These are phyloP conservation scores for Perilla frutescens DNA, from an alignment of 257 asterid genomes.

Conservation along the genomic window DNA sequence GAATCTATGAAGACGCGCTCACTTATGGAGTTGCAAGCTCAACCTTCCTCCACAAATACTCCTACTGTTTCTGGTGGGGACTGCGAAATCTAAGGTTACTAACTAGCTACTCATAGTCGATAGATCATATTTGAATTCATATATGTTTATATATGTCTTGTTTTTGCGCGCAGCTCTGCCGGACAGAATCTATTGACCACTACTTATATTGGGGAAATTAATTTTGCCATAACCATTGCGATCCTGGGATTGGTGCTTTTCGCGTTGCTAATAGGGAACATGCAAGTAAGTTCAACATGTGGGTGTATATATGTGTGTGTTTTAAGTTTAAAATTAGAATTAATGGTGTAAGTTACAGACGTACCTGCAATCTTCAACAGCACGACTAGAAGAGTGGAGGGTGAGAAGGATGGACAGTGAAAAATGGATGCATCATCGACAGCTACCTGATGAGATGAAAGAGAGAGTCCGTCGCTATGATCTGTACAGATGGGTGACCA, in stretches of 20 bases:
- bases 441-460: slow-evolving; percentile 63
- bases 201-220: slow-evolving; percentile 61
- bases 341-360: slow-evolving; percentile 35
- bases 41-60: slow-evolving; percentile 48
- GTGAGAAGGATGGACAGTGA: slow-evolving; percentile 66
- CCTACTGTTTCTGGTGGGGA: slow-evolving; percentile 84
- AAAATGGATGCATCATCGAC: slow-evolving; percentile 78
- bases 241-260: slow-evolving; percentile 72
- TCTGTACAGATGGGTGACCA: slow-evolving; percentile 61
- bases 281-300: slow-evolving; percentile 55
- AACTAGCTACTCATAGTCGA: too few relatives aligned
- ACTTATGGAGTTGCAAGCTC: slow-evolving; percentile 42
- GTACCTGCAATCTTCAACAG: slow-evolving; percentile 62
- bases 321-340: neutral
- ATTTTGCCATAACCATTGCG: slow-evolving; percentile 64
- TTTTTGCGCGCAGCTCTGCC: slow-evolving; percentile 61
- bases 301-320: neutral
- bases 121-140: neutral
- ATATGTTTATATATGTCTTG: too few relatives aligned
- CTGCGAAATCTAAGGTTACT: slow-evolving; percentile 60
- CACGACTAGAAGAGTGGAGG: slow-evolving; percentile 79
- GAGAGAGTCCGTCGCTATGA: slow-evolving; percentile 62
- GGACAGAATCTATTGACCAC: slow-evolving; percentile 72
- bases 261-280: slow-evolving; percentile 74
- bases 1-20: slow-evolving; percentile 61